Evolutionary conservation across 2,329 filamentous ascomycete species (phyloP), one percentile per base, ranked within the genome.

Genomic region (Exophiala lecanii-corni): DNA sequence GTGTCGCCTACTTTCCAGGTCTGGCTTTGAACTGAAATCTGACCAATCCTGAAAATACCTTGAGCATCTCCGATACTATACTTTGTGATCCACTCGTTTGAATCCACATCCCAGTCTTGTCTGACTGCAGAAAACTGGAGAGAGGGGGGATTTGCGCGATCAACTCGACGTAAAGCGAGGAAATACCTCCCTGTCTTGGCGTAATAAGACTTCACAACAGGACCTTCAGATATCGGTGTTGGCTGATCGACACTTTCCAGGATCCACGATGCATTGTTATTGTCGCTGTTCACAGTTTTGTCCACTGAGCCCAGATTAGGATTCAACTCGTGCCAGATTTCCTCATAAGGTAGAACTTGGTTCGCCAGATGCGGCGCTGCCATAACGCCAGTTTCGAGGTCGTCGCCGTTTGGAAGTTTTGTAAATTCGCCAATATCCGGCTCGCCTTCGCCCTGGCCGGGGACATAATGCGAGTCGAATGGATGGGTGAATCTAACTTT

Each of bases 331-430:
- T 37, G 38, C 43, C 43, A 41, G 31, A 46, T 21, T 25, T 86
- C 82, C 58, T 86, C 81, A 51, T 88, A 87, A 6, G 58, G 54
- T 2, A 56, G 55, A 0, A 63, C 47, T 2, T 59, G 60, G 7
- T 54, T 52, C 2, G 60, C 61, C 1, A 60, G 41, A 50, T 67
- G 62, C 16, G 57, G 55, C 10, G 62, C 62, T 16, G 64, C 57
- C 66, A 69, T 69, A 1, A 50, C 53, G 0, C 66, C 66, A 1
- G 55, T 62, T 42, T 69, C 66, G 0, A 69, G 57, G 21, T 62
- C 60, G 34, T 68, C 64, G 2, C 66, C 66, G 36, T 67, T 67
- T 0, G 65, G 60, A 12, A 69, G 56, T 2, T 56, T 47, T 6
- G 57, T 58, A 45, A 68, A 69, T 1, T 55, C 59, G 0, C 66